Evolutionary conservation across 768 basidiomycete genomes (phyloP), one percentile per base, ranked within the genome.

Genomic region (Lentinus brumalis): DNA sequence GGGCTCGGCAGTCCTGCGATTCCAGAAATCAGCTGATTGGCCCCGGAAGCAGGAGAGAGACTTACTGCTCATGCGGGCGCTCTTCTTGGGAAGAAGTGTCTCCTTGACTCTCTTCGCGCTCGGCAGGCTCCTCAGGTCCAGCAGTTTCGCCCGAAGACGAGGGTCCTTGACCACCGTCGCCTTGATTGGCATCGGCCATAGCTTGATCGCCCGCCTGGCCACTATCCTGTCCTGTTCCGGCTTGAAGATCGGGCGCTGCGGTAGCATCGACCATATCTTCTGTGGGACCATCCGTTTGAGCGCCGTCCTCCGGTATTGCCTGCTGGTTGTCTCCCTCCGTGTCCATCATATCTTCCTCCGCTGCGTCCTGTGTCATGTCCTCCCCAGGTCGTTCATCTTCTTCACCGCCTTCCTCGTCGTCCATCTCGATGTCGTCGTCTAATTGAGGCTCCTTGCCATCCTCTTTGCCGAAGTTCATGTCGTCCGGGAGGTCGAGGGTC

Each of bases 401-500:
- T n/a, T 45, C 56, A 3, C 35, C 61, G n/a, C 42, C 73, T n/a
- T 70, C 73, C 11, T 69, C 73, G 5, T 67, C 65, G 6, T 64
- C 65, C 50, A 70, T 66, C 6, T 71, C 69, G n/a, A 65, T 60
- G 32, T 71, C 71, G 5, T 70, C 67, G 50, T 61, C 62, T 26
- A 61, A 8, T 4, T 44, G 50, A 5, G 50, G 44, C 38, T 57
- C 60, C 26, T 55, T 63, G 38, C 44, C 51, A 7, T 60, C 59
- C 11, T 56, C 61, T 42, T 64, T 62, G n/a, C 62, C 70, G 12
- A 96, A 72, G 55, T 93, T 78, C 75, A 96, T 79, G 63, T 94
- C 87, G 38, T 98, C 96, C 0, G 96, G 96, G 10, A 98, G 81
- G 68, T 98, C 91, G 46, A 98, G 81, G 5, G 86, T 87, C 53